Percentiles rank a stretch among this genome's conserved stretches.
These are phyloP conservation scores for Scutellaria galericulata DNA, from an alignment of 257 asterid species.

Conservation along the genomic window DNA sequence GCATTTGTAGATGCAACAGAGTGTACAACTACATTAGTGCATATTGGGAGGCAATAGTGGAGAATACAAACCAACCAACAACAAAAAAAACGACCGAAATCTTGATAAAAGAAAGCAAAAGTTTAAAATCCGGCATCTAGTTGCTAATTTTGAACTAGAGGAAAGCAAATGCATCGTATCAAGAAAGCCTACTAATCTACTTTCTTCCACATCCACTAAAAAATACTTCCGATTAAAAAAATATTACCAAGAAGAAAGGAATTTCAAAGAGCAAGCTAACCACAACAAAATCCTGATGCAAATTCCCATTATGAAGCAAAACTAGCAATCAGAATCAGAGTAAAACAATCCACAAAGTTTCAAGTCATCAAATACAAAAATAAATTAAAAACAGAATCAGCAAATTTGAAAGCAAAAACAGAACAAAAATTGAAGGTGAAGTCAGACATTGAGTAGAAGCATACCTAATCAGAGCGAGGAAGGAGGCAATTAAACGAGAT, in stretches of 20 bases:
- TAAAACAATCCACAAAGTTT: not conserved
- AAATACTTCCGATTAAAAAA: not conserved
- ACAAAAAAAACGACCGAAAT: not conserved
- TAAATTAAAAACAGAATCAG: not conserved
- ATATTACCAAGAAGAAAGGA: not conserved
- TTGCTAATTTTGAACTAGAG: slow-evolving; percentile 12
- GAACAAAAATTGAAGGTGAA: not conserved
- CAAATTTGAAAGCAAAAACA: not conserved
- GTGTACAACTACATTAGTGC: not conserved
- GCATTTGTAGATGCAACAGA: slow-evolving; percentile 10
- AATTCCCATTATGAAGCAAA: slow-evolving; percentile 24
- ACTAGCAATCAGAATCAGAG: not conserved
- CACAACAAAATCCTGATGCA: slow-evolving; percentile 3
- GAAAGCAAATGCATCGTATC: slow-evolving; percentile 9
- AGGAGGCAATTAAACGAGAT: slow-evolving; percentile 19
- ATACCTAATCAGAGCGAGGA: slow-evolving; percentile 35
- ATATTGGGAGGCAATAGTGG: slow-evolving; percentile 15
- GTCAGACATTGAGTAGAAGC: not conserved
- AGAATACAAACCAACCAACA: not conserved
- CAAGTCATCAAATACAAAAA: slow-evolving; percentile 6
- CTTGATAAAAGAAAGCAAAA: slow-evolving; percentile 6
- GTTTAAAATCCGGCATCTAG: slow-evolving; percentile 1
- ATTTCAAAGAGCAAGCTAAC: not conserved
- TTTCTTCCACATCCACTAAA: slow-evolving; percentile 6
- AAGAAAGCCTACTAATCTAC: slow-evolving; percentile 3